Conservation (phyloP, 1,284 basidiomycete species). For the Apiotrichum porosum region DNA sequence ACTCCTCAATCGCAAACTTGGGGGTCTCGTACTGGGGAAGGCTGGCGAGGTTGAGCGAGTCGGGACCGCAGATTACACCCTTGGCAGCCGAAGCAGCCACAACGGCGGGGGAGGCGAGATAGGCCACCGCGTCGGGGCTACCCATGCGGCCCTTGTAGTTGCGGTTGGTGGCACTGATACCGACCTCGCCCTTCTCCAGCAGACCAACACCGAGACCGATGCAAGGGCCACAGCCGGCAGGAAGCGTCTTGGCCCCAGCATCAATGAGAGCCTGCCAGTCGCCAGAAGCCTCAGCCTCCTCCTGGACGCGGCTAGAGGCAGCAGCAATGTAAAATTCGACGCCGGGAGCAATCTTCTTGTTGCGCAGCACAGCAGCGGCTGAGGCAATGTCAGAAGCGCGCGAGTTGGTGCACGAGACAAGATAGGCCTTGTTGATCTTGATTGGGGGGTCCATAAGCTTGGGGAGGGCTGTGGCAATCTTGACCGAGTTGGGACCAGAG, state of each 20-base stretch:
- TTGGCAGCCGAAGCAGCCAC: slow-evolving; percentile 92
- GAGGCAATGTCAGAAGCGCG: slow-evolving; percentile 91
- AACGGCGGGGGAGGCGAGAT: slow-evolving; percentile 92
- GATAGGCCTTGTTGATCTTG: slow-evolving; percentile 93
- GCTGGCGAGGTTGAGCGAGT: slow-evolving; percentile 57
- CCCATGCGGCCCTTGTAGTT: slow-evolving; percentile 99
- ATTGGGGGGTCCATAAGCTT: slow-evolving; percentile 69
- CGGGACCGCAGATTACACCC: slow-evolving; percentile 85
- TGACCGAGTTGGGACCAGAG: slow-evolving; percentile 96
- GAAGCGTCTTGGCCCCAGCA: slow-evolving; percentile 85
- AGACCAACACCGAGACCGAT: slow-evolving; percentile 92
- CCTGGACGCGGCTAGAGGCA: slow-evolving; percentile 84
- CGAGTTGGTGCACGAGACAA: slow-evolving; percentile 97
- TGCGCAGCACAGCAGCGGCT: slow-evolving; percentile 81
- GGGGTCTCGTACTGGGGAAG: slow-evolving; percentile 55
- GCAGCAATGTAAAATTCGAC: slow-evolving; percentile 98
- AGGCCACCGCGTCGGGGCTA: slow-evolving; percentile 87
- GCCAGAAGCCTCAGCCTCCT: slow-evolving; percentile 76
- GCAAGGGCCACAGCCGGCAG: slow-evolving; percentile 95
- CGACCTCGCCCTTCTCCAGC: slow-evolving; percentile 87
- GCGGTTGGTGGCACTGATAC: slow-evolving; percentile 96
- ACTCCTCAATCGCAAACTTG: slow-evolving; percentile 47
- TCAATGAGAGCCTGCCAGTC: slow-evolving; percentile 83
- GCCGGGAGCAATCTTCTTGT: slow-evolving; percentile 75
- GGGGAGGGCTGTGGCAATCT: slow-evolving; percentile 85